Evolutionary conservation across 306 rosid species (phyloP).

Genomic region (Gastrolobium bilobum): DNA sequence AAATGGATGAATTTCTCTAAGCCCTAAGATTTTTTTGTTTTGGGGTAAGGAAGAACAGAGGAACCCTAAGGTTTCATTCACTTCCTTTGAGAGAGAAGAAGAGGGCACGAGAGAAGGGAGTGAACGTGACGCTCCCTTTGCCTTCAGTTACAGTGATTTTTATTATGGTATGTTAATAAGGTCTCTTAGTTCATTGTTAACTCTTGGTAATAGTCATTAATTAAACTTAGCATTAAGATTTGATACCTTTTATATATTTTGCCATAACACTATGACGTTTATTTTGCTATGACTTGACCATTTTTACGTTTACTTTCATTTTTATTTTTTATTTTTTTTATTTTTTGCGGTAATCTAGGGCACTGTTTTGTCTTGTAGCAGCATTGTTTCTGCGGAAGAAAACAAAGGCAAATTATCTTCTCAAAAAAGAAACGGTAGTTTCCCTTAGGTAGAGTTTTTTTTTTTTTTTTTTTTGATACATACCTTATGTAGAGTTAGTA

Average conservation of each 20-base stretch:
- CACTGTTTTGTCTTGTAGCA: background rate
- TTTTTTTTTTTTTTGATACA: too few species aligned
- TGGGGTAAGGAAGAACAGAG: slow-evolving; percentile 47
- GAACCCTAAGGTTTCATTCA: slow-evolving; percentile 56
- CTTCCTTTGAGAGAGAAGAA: background rate
- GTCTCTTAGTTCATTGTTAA: background rate
- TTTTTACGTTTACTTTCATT: background rate
- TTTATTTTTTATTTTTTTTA: too few species aligned
- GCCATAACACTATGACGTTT: background rate
- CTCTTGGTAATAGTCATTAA: background rate
- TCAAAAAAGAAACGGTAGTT: background rate
- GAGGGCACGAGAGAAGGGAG: slow-evolving; percentile 33
- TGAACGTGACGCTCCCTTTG: slow-evolving; percentile 45
- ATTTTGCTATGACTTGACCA: slow-evolving; percentile 13
- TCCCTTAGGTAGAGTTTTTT: background rate
- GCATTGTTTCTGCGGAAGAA: background rate
- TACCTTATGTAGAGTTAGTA: background rate
- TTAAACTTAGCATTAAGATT: background rate
- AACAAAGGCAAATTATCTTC: background rate
- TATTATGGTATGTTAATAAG: background rate
- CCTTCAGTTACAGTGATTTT: slow-evolving; percentile 20
- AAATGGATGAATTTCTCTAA: slow-evolving; percentile 35
- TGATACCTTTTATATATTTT: too few species aligned
- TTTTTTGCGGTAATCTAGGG: slow-evolving; percentile 1
- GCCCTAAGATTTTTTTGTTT: slow-evolving; percentile 41